Conservation (phyloP, 306 rosid species). For the Malus asiatica region DNA sequence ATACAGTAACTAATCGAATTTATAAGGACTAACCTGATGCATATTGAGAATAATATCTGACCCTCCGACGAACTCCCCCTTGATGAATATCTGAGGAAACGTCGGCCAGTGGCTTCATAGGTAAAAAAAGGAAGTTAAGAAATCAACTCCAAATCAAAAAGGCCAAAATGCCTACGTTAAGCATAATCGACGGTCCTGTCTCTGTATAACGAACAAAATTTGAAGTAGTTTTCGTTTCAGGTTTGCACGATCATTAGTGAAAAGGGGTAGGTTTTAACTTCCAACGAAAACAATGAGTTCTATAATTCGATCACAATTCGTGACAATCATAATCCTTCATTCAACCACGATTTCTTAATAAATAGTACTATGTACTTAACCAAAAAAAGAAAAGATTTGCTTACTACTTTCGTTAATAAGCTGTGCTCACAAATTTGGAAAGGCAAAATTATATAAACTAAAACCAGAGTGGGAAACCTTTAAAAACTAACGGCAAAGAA, state of each 20-base stretch:
- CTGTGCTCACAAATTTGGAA: background rate
- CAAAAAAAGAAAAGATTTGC: too few species aligned
- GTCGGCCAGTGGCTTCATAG: conserved; percentile 74
- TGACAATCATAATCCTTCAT: background rate
- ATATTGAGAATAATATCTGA: conserved; percentile 77
- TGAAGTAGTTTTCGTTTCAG: background rate
- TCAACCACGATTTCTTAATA: background rate
- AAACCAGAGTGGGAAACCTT: background rate
- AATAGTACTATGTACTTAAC: too few species aligned
- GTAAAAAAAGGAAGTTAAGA: background rate
- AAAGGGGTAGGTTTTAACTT: background rate
- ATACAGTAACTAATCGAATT: background rate
- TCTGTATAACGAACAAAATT: background rate
- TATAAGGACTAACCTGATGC: conserved; percentile 57
- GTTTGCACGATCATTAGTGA: background rate
- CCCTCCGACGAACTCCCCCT: conserved; percentile 93
- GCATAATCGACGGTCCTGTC: background rate
- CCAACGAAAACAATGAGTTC: background rate
- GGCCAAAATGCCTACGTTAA: background rate
- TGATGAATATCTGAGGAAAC: conserved; percentile 83
- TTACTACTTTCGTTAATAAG: background rate
- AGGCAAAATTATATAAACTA: background rate
- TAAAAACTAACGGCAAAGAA: background rate
- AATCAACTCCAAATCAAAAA: background rate
- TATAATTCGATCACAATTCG: background rate